phyloP scores from a whole-genome alignment of 2,329 filamentous ascomycete species.

The Drechslerella dactyloides region DNA sequence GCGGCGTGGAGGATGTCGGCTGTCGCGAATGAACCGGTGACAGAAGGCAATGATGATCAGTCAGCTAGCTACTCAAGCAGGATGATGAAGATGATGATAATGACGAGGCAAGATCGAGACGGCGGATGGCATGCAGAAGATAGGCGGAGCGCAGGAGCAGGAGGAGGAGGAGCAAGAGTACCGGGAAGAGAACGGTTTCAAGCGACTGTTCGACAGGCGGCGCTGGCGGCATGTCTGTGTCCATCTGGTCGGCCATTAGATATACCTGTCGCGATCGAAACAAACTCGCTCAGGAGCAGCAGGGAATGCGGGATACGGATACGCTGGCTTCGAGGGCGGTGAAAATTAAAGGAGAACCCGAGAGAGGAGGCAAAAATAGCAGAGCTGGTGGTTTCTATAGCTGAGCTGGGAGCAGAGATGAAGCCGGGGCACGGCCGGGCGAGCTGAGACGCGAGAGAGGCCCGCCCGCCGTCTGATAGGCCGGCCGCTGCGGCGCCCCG shows the following conservation, averaged over 20 bases:
- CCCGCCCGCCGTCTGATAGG: constrained; percentile 7
- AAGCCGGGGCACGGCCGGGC: neutral
- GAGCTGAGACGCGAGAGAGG: constrained; percentile 6
- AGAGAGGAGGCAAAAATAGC: neutral
- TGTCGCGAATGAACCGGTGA: neutral
- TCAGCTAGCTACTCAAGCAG: neutral
- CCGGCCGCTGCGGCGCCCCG: neutral
- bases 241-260: constrained; percentile 43
- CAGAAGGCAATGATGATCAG: neutral
- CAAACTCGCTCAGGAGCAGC: neutral
- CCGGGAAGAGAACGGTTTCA: constrained; percentile 39
- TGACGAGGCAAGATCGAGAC: neutral
- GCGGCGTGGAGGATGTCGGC: constrained; percentile 29
- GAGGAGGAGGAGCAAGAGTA: constrained; percentile 6
- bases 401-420: neutral
- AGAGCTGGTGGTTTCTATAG: neutral
- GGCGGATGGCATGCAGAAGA: too few species aligned
- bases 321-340: too few species aligned
- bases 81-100: neutral
- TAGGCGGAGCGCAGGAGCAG: neutral
- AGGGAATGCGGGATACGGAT: neutral
- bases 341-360: too few species aligned
- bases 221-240: constrained; percentile 20
- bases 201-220: constrained; percentile 38
- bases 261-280: neutral